A percentile compares a stretch with the other conserved stretches of the same genome.
phyloP scores from a whole-genome alignment of 1,284 basidiomycete genomes.

The Chalciporus sp. region DNA sequence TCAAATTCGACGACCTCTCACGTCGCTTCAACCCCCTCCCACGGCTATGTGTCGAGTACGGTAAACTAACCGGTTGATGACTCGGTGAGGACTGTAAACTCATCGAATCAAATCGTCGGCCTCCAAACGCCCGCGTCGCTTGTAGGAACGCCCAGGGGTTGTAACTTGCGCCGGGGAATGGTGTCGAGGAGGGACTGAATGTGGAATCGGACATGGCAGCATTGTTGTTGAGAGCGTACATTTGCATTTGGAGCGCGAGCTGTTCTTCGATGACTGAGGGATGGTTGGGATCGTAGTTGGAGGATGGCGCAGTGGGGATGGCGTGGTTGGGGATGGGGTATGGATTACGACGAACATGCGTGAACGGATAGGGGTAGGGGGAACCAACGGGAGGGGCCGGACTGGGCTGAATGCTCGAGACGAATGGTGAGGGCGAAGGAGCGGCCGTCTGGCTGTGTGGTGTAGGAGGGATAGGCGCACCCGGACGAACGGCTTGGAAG shows the following conservation, averaged over 20 bases:
- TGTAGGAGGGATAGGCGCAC: conserved; percentile 74
- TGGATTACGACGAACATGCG: conserved; percentile 62
- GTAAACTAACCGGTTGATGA: conserved; percentile 65
- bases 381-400: conserved; percentile 61
- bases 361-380: conserved; percentile 75
- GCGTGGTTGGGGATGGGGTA: conserved; percentile 38
- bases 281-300: conserved; percentile 52
- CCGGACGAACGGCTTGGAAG: conserved; percentile 58
- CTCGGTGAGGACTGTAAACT: conserved; percentile 76
- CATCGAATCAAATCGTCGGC: conserved; percentile 40
- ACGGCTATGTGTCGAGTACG: conserved; percentile 44
- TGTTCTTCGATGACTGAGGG: conserved; percentile 63
- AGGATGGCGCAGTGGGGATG: conserved; percentile 45
- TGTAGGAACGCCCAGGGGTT: conserved; percentile 71
- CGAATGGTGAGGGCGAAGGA: conserved; percentile 65
- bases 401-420: conserved; percentile 48
- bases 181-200: conserved; percentile 70
- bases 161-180: conserved; percentile 60
- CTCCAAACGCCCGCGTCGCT: conserved; percentile 47
- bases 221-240: conserved; percentile 71
- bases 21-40: conserved; percentile 40
- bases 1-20: conserved; percentile 40
- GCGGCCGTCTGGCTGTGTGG: conserved; percentile 74
- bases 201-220: conserved; percentile 67
- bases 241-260: conserved; percentile 70